Base-by-base conservation (phyloP, 805 yeast species). In the Lachancea waltii region DNA sequence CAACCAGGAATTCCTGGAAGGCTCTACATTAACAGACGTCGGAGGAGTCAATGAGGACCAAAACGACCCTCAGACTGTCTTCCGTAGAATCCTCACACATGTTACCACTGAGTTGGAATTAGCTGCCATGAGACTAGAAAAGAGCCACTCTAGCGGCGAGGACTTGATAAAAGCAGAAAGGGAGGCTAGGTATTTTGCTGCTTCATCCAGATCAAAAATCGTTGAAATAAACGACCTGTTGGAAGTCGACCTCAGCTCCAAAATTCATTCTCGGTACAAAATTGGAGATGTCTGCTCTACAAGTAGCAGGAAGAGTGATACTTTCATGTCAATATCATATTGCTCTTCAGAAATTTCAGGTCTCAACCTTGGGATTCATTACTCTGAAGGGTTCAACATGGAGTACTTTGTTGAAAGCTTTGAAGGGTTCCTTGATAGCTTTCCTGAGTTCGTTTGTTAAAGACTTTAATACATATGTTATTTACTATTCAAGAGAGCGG, bases 141-240 rank as follows among this genome's bases (percentile, higher is more conserved):
- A 41, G 18, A 33, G 31, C 24, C 51, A 51, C 1, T 54, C 51
- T 29, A 50, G 50, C 34, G 62, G 55, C 32, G 54, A 54, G 33
- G 62, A 54, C 34, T 46, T 58, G 11, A 52, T 50, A 35, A 45
- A 53, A 33, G 52, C 54, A 59, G 54, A 50, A 36, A 46, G 45
- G 33, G 48, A 43, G 3, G 42, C 40, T 14, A 43, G 42, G 2
- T 43, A 32, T 7, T 5, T 28, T 5, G n/a, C n/a, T 17, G 38
- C 38, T 33, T 23, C 37, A 7, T 16, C 21, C 5, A 29, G 35
- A 23, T 21, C 23, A 5, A 35, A 35, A 24, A 37, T 48, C 8
- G 48, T 56, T 23, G 56, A 49, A 35, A 47, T 56, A 10, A 50
- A 54, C 41, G 60, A 56, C 36, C 41, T 50, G 7, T 43, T 60